Conservation (phyloP, 495 filamentous ascomycete genomes). For the Lentithecium fluviatile region DNA sequence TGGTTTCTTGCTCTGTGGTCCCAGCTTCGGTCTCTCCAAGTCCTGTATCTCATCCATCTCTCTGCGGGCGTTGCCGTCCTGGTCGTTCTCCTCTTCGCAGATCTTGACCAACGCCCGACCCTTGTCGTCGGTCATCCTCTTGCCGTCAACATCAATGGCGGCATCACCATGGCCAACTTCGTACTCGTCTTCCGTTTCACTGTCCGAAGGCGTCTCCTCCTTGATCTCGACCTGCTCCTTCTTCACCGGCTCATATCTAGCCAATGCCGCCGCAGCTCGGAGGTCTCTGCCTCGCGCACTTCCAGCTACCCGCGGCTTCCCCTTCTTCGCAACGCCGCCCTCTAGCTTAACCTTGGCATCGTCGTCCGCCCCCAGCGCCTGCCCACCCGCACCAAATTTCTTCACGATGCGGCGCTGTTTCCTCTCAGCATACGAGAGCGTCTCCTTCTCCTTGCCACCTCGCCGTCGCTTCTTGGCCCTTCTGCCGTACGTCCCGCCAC, state of each 20-base stretch:
- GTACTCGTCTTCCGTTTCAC: conserved; percentile 40
- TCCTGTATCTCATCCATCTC: conserved; percentile 61
- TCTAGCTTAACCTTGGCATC: conserved; percentile 62
- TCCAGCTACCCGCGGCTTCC: conserved; percentile 68
- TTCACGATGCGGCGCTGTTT: conserved; percentile 63
- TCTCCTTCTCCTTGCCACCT: conserved; percentile 44
- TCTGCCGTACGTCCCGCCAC: conserved; percentile 66
- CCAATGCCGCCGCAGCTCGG: conserved; percentile 71
- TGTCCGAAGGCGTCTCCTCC: conserved; percentile 44
- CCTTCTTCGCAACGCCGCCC: conserved; percentile 56
- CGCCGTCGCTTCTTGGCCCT: conserved; percentile 45
- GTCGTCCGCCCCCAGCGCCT: conserved; percentile 65
- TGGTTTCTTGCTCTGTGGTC: no score
- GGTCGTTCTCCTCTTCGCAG: conserved; percentile 66
- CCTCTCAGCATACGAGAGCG: conserved; percentile 60
- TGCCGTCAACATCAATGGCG: conserved; percentile 59
- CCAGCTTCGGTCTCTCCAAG: conserved; percentile 3
- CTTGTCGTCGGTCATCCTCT: conserved; percentile 57
- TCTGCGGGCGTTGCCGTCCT: conserved; percentile 57
- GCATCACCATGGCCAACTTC: conserved; percentile 39
- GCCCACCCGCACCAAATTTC: conserved; percentile 71
- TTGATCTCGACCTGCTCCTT: conserved; percentile 40
- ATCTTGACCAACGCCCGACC: conserved; percentile 65
- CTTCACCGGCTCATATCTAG: conserved; percentile 63
- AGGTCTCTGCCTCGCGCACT: conserved; percentile 71